Evolutionary conservation across 2,329 filamentous ascomycete genomes (phyloP).

Genomic region (Beauveria sp.): DNA sequence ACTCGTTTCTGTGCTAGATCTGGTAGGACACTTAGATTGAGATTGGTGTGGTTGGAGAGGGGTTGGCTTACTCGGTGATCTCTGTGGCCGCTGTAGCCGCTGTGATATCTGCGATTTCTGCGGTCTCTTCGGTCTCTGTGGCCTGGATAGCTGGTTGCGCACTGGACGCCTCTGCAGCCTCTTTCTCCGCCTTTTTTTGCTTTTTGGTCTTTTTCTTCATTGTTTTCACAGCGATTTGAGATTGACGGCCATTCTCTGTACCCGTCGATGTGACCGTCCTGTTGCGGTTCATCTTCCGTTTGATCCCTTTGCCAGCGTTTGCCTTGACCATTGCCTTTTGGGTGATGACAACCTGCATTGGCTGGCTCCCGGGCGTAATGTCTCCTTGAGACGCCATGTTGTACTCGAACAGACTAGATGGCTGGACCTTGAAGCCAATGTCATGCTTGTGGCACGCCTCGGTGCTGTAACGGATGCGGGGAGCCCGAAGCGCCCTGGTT

Average conservation of each 20-base stretch:
- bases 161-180: neutral
- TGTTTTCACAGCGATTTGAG: neutral
- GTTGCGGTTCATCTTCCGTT: neutral
- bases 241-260: neutral
- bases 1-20: neutral
- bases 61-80: too few relatives aligned
- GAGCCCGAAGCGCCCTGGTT: neutral
- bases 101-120: neutral
- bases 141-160: neutral
- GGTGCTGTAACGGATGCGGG: neutral
- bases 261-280: neutral
- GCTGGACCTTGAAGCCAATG: neutral
- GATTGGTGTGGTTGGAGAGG: too few relatives aligned
- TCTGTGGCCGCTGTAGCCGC: too few relatives aligned
- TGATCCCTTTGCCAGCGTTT: neutral
- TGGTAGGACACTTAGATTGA: neutral
- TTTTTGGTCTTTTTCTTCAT: neutral
- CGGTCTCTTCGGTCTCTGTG: neutral
- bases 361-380: neutral
- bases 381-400: neutral
- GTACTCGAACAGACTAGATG: neutral
- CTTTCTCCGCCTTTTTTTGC: neutral
- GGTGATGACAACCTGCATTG: neutral
- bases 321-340: neutral
- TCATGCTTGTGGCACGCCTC: neutral